Base-by-base conservation (phyloP, 371 early-diverging fungal species). In the Dinochytrium kinnereticum region DNA sequence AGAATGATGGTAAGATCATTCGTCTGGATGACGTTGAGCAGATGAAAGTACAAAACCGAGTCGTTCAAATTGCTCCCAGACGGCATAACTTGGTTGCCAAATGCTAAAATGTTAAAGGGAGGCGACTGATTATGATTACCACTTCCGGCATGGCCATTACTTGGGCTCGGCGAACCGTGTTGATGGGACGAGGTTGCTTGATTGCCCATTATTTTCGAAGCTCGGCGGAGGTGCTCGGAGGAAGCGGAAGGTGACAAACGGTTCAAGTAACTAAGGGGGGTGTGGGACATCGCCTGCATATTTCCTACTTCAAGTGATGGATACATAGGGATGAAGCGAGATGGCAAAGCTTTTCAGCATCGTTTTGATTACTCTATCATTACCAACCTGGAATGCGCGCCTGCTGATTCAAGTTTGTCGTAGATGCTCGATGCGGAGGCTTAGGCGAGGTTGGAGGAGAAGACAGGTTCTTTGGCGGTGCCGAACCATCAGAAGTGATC, bases 11-110 rank as follows among this genome's bases (percentile, higher is more conserved):
- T 68, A 15, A 71, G 30, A 65, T 84, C 80, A 55, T 75, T 72
- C 21, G 73, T 61, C 15, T 80, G 70, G 40, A 84, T 37, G 21
- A 81, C 78, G 38, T 81, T 74, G 15, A 84, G 57, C 28, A 84
- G 65, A 3, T 80, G 73, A 49, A 78, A 70, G 37, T 79, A 78
- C 50, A 50, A 31, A 17, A 83, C 67, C 17, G 77, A 65, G 21
- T 83, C 81, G 51, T 74, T 76, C 28, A 78, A 57, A 61, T 61
- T 61, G 26, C 26, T 53, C 55, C 55, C 55, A 44, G 49, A n/a
- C n/a, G 49, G 49, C 10, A 44, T 44, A 13, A 10, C 49, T 44
- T 21, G 13, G 49, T 13, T 44, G 49, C 13, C 21, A 44, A 21
- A 44, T 44, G 49, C 49, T 28, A 28, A n/a, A n/a, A n/a, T n/a